Conservation (phyloP, 768 basidiomycete genomes). For the Xanthoconium purpureum region DNA sequence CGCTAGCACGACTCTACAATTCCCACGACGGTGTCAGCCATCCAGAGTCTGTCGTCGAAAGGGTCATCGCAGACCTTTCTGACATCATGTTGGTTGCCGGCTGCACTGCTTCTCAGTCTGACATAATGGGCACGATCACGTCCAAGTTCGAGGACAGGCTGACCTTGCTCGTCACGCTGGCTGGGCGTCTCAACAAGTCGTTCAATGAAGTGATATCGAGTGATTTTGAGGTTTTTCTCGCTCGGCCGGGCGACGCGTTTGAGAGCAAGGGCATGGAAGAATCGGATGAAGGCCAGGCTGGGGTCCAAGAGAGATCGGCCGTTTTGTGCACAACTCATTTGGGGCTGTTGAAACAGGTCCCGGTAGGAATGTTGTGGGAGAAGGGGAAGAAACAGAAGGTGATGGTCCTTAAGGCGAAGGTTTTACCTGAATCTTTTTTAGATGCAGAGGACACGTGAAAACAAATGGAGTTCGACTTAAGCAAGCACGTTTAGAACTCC, state of each 20-base stretch:
- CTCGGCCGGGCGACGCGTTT: neutral
- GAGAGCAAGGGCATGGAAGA: too few relatives aligned
- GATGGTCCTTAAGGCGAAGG: too few relatives aligned
- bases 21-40: neutral
- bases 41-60: neutral
- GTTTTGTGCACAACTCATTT: too few relatives aligned
- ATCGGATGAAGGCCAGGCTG: too few relatives aligned
- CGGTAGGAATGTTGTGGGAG: too few relatives aligned
- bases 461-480: too few relatives aligned
- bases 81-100: conserved; percentile 7
- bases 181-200: conserved; percentile 6
- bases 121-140: neutral
- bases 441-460: too few relatives aligned
- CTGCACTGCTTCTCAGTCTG: conserved; percentile 1
- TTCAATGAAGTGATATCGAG: neutral
- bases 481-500: too few relatives aligned
- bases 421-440: too few relatives aligned
- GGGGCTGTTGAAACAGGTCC: too few relatives aligned
- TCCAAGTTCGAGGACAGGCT: conserved; percentile 4
- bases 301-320: too few relatives aligned
- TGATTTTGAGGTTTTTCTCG: neutral
- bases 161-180: conserved; percentile 5
- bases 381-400: too few relatives aligned
- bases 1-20: neutral
- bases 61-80: neutral